Conservation (phyloP, 805 yeast species). For the Kodamaea kakaduensis region DNA sequence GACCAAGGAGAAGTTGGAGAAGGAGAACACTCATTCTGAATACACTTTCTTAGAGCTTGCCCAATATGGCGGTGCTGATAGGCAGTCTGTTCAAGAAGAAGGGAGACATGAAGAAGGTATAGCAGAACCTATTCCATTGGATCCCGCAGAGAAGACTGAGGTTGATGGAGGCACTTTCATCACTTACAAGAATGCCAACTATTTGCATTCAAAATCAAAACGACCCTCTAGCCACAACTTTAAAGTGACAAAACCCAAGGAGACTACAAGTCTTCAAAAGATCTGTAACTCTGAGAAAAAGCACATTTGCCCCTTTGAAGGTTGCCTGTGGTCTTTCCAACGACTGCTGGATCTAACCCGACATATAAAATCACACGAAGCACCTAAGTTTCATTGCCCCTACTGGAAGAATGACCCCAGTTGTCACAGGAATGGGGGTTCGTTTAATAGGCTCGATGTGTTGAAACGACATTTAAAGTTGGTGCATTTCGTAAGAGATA, state of each 20-base stretch:
- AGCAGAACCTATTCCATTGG: neutral
- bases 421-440: conserved; percentile 74
- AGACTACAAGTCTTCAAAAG: too few species aligned
- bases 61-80: conserved; percentile 5
- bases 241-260: conserved; percentile 14
- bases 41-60: conserved; percentile 5
- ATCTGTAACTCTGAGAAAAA: conserved; percentile 25
- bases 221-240: conserved; percentile 6
- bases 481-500: conserved; percentile 60
- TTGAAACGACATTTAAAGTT: conserved; percentile 66
- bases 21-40: conserved; percentile 2
- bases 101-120: neutral
- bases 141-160: conserved; percentile 1
- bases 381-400: conserved; percentile 69
- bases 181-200: conserved; percentile 6
- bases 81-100: conserved; percentile 1
- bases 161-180: conserved; percentile 6
- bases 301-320: conserved; percentile 35
- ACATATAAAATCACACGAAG: conserved; percentile 61
- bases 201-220: conserved; percentile 3
- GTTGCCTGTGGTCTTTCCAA: conserved; percentile 67
- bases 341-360: conserved; percentile 67
- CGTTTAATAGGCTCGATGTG: conserved; percentile 71
- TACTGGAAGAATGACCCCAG: conserved; percentile 65
- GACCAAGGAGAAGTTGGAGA: conserved; percentile 8